phyloP scores from a whole-genome alignment of 495 filamentous ascomycete genomes.

The Penicillium crystallinum region DNA sequence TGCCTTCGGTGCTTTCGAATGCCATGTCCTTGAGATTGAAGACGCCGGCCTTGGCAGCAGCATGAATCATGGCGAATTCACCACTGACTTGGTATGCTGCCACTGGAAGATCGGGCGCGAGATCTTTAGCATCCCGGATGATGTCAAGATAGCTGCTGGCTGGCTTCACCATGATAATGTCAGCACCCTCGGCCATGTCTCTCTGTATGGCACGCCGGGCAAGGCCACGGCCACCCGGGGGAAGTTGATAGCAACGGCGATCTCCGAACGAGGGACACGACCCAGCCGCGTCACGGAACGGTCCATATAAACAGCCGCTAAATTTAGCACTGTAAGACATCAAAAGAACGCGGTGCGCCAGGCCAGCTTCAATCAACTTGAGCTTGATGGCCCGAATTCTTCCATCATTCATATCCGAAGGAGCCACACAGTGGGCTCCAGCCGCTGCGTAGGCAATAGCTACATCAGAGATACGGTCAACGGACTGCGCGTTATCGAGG shows the following conservation, averaged over 20 bases:
- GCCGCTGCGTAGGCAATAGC: constrained; percentile 89
- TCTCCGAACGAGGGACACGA: constrained; percentile 92
- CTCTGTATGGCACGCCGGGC: constrained; percentile 85
- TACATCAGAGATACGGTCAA: constrained; percentile 89
- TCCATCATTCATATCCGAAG: constrained; percentile 98
- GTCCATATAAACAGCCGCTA: constrained; percentile 91
- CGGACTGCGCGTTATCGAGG: constrained; percentile 85
- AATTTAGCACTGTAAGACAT: constrained; percentile 99
- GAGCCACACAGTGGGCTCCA: constrained; percentile 93
- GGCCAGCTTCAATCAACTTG: constrained; percentile 85
- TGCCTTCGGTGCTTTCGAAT: constrained; percentile 88
- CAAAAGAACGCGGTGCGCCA: constrained; percentile 81
- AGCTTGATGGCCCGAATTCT: constrained; percentile 94
- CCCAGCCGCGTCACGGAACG: constrained; percentile 93
- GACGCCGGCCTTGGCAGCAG: constrained; percentile 92
- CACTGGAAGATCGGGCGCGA: constrained; percentile 82
- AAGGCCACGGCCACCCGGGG: constrained; percentile 85
- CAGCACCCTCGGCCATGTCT: constrained; percentile 88
- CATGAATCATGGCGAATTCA: constrained; percentile 98
- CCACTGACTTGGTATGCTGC: constrained; percentile 96
- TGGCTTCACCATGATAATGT: constrained; percentile 99
- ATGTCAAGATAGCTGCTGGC: constrained; percentile 92
- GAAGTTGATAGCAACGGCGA: constrained; percentile 92
- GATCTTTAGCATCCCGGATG: constrained; percentile 90
- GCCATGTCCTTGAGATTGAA: constrained; percentile 96